These are phyloP conservation scores for Trametes meyenii DNA, from an alignment of 768 basidiomycete genomes.

Conservation along the genomic window DNA sequence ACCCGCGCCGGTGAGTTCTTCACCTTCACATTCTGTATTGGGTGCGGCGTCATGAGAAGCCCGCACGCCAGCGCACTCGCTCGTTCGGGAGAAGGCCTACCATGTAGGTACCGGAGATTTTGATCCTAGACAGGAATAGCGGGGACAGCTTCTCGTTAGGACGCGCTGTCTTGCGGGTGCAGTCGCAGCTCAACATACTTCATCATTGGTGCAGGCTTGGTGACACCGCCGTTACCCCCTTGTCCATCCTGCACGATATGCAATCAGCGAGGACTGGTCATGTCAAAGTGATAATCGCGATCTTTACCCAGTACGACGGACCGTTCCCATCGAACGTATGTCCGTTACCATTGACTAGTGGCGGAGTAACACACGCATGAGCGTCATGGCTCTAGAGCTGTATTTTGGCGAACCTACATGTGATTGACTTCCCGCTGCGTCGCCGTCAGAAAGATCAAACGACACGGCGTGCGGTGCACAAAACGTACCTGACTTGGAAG, in stretches of 20 bases:
- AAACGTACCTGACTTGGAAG: conserved; percentile 50
- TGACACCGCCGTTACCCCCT: conserved; percentile 36
- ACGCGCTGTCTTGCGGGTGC: neutral
- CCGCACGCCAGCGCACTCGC: conserved; percentile 1
- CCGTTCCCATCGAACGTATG: conserved; percentile 47
- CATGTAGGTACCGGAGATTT: conserved; percentile 43
- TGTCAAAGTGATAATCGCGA: neutral
- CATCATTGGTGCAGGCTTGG: conserved; percentile 44
- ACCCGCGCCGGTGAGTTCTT: conserved; percentile 44
- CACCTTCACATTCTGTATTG: conserved; percentile 38
- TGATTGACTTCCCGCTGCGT: conserved; percentile 49
- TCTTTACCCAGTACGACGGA: conserved; percentile 45
- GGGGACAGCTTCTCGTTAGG: neutral
- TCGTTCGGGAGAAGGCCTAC: conserved; percentile 23
- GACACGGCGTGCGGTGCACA: neutral
- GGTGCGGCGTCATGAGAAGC: neutral
- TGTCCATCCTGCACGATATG: conserved; percentile 31
- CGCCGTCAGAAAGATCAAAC: neutral
- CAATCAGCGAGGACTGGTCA: neutral
- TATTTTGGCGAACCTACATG: conserved; percentile 40
- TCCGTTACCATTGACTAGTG: conserved; percentile 44
- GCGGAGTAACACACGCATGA: neutral
- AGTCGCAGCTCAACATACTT: conserved; percentile 27
- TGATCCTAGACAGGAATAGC: conserved; percentile 33
- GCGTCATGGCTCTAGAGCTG: neutral